phyloP scores from a whole-genome alignment of 768 basidiomycete species.

The Lepiota brunneoincarnata region DNA sequence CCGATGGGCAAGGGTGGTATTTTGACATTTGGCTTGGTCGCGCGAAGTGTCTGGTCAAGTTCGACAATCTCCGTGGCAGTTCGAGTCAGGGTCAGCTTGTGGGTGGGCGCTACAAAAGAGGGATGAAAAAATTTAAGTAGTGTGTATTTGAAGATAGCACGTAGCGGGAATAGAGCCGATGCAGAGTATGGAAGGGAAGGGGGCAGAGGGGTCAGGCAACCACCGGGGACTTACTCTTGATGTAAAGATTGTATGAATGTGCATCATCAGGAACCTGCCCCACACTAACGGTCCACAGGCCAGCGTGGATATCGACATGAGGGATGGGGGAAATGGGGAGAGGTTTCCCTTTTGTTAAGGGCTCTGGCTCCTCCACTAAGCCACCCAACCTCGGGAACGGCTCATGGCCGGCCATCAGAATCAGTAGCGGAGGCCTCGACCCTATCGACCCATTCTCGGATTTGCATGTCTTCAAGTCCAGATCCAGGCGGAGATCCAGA shows the following conservation, averaged over 20 bases:
- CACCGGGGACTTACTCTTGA: slow-evolving; percentile 76
- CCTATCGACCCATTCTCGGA: too few species aligned
- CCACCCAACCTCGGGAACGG: too few species aligned
- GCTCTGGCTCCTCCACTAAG: too few species aligned
- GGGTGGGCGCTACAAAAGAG: slow-evolving; percentile 67
- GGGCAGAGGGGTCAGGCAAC: too few species aligned
- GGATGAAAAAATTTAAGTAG: slow-evolving; percentile 20
- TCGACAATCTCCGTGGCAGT: slow-evolving; percentile 75
- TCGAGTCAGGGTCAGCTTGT: slow-evolving; percentile 85
- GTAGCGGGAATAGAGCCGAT: not conserved
- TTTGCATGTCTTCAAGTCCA: too few species aligned
- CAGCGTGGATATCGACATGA: too few species aligned
- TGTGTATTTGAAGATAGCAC: slow-evolving; percentile 18
- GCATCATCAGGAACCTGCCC: slow-evolving; percentile 80
- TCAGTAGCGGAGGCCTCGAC: too few species aligned
- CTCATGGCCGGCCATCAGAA: too few species aligned
- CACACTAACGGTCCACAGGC: slow-evolving; percentile 71
- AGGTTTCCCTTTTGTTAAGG: too few species aligned
- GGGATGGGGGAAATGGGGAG: too few species aligned
- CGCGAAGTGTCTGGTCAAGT: slow-evolving; percentile 77
- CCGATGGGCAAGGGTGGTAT: slow-evolving; percentile 66
- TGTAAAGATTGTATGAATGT: slow-evolving; percentile 76
- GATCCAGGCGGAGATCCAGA: too few species aligned
- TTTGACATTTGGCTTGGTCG: slow-evolving; percentile 51
- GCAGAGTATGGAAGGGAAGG: slow-evolving; percentile 15